phyloP scores from a whole-genome alignment of 2,329 filamentous ascomycete genomes.

The Epichloe coenophiala region DNA sequence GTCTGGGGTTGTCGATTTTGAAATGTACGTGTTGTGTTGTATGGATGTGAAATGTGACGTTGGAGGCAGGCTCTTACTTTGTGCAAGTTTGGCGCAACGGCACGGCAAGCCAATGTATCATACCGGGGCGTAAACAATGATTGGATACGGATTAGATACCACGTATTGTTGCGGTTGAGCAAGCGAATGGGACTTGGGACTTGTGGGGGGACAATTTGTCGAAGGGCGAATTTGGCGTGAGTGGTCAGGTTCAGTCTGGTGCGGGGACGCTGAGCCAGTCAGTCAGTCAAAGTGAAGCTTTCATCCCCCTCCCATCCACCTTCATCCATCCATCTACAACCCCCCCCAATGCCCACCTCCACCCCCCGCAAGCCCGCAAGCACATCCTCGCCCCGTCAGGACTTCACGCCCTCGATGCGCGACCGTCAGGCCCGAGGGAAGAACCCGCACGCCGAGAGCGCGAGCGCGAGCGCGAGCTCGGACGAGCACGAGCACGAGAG shows the following conservation, averaged over 20 bases:
- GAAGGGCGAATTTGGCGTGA: too few species aligned
- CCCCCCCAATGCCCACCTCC: not conserved
- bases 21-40: not conserved
- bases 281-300: too few species aligned
- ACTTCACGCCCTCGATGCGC: slow-evolving; percentile 33
- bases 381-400: too few species aligned
- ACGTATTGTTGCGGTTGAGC: too few species aligned
- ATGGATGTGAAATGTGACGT: not conserved
- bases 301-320: too few species aligned
- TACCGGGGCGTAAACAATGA: not conserved
- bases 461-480: too few species aligned
- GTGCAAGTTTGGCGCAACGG: not conserved
- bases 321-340: too few species aligned
- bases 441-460: slow-evolving; percentile 24
- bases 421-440: slow-evolving; percentile 45
- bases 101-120: not conserved
- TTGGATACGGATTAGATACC: not conserved
- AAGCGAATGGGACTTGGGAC: too few species aligned
- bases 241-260: not conserved
- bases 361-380: too few species aligned
- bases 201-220: too few species aligned
- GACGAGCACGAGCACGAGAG: slow-evolving; percentile 7
- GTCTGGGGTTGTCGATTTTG: too few species aligned
- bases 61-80: not conserved
- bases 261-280: too few species aligned